These are phyloP conservation scores for Biscogniauxia marginata DNA, from an alignment of 2,329 filamentous ascomycete species.

Conservation along the genomic window DNA sequence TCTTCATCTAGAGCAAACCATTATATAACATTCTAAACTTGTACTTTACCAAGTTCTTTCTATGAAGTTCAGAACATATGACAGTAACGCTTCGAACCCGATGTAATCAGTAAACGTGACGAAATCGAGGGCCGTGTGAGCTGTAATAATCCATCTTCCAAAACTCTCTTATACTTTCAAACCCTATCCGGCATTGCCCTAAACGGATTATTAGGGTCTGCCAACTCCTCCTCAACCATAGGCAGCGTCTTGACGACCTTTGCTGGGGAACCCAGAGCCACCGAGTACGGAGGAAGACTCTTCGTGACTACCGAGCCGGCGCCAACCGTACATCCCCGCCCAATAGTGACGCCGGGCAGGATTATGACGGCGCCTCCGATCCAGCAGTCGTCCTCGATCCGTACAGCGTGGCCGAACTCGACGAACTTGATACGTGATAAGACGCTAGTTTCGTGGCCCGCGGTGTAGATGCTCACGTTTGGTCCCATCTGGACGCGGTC, in stretches of 20 bases:
- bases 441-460: conserved; percentile 68
- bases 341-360: conserved; percentile 52
- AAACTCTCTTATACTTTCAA: too few species aligned
- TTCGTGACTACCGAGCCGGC: conserved; percentile 51
- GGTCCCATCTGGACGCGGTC: conserved; percentile 70
- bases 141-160: too few species aligned
- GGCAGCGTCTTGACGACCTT: conserved; percentile 42
- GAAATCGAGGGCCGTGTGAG: too few species aligned
- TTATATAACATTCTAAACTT: too few species aligned
- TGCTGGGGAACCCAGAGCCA: conserved; percentile 49
- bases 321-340: conserved; percentile 50
- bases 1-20: too few species aligned
- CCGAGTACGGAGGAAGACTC: conserved; percentile 46
- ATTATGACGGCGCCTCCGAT: conserved; percentile 51
- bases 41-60: too few species aligned
- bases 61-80: too few species aligned
- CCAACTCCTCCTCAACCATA: background rate
- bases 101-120: too few species aligned
- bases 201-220: background rate
- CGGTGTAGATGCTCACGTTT: conserved; percentile 68
- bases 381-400: conserved; percentile 55
- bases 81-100: too few species aligned
- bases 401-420: conserved; percentile 46
- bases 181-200: background rate
- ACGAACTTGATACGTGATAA: conserved; percentile 45